Evolutionary conservation across 129 eudicot genomes (phyloP).

Genomic region (Artemisia annua): DNA sequence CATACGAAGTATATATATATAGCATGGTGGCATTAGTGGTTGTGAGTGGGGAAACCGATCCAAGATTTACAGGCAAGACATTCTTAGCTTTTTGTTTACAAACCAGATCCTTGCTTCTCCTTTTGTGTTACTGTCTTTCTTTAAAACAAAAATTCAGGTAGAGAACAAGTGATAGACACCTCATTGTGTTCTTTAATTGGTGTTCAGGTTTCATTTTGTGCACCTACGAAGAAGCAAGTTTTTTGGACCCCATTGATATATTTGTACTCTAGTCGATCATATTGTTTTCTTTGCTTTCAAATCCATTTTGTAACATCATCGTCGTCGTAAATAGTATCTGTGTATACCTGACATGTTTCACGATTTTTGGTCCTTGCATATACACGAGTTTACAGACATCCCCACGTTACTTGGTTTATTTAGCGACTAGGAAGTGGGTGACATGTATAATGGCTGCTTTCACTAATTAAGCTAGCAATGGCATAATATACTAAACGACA

Average conservation of each 20-base stretch:
- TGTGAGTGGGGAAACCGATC: constrained; percentile 28
- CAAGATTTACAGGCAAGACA: constrained; percentile 40
- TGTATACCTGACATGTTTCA: too few species aligned
- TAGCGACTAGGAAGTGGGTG: not conserved
- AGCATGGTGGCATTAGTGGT: not conserved
- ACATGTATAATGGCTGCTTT: not conserved
- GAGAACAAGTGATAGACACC: constrained; percentile 34
- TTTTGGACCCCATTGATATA: constrained; percentile 7
- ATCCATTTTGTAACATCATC: constrained; percentile 9
- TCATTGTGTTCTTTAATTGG: constrained; percentile 21
- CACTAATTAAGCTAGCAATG: too few species aligned
- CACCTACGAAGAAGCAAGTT: constrained; percentile 32
- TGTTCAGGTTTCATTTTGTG: constrained; percentile 22
- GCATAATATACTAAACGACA: not conserved
- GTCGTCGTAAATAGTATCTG: not conserved
- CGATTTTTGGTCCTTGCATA: not conserved
- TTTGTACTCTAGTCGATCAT: constrained; percentile 14
- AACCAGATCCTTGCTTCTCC: constrained; percentile 33
- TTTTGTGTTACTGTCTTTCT: constrained; percentile 15
- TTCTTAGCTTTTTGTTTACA: constrained; percentile 37
- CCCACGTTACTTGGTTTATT: constrained; percentile 22
- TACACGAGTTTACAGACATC: constrained; percentile 17
- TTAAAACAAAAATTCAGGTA: constrained; percentile 10
- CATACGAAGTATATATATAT: not conserved
- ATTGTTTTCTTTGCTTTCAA: constrained; percentile 16